Evolutionary conservation across 1,284 basidiomycete species (phyloP), one percentile per base, ranked within the genome.

Genomic region (Malassezia restricta): DNA sequence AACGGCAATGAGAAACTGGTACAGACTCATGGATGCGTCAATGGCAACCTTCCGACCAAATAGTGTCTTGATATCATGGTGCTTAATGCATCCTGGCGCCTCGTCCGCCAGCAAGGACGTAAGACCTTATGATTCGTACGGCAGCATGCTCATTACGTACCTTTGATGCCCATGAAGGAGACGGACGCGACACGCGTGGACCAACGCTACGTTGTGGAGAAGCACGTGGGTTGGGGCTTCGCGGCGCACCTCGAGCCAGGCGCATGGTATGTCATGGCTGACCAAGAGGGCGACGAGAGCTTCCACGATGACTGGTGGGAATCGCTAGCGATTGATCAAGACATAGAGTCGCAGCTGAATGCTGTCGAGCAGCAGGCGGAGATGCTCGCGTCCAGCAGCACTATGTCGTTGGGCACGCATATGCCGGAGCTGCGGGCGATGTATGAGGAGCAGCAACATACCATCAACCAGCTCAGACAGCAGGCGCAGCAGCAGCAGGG

Each of bases 1-100:
- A 3, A 98, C 92, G 12, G 92, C 92, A 60, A 99, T 96, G 58
- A 98, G 82, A 76, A 99, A 99, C 72, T 96, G 90, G 66, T 79
- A 79, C 47, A 66, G 55, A 28, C 63, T 66, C 58, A 62, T 67
- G 51, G 64, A 74, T 35, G 92, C 92, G 78, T 99, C 92, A 64
- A 99, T 90, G 54, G 92, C 92, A 59, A 98, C 91, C 77, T 96
- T 96, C 64, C 92, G 83, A 1, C 94, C 94, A 68, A 70, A 68
- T 32, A 64, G 62, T 35, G 87, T 89, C 77, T 95, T 95, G 62
- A 96, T 96, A 42, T 95, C 89, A 72, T 90, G 85, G 63, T 94
- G 87, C 76, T 77, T 82, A 73, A 96, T 89, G 5, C 86, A 78
- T 47, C 79, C 81, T 0, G 92, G 92, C 3, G 92, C 87, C 75